phyloP scores from a whole-genome alignment of 1,139 yeast genomes.

The Pneumocystis jirovecii region DNA sequence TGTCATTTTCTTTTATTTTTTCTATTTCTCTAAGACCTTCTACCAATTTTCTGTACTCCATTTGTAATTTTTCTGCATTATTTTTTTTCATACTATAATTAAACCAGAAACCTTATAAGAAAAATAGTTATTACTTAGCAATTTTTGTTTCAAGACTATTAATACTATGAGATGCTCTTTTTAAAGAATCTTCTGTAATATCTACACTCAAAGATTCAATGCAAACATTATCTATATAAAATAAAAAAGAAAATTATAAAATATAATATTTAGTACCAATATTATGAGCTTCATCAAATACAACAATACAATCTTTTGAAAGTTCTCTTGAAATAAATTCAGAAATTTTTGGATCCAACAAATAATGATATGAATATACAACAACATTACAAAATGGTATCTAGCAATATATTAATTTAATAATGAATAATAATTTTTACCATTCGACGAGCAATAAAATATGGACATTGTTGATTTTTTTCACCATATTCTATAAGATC shows the following conservation, averaged over 20 bases:
- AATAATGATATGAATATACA: constrained; percentile 89
- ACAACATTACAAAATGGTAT: constrained; percentile 86
- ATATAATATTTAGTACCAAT: constrained; percentile 32
- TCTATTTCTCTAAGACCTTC: constrained; percentile 77
- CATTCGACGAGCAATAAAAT: constrained; percentile 96
- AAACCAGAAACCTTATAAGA: not conserved
- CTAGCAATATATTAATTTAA: not conserved
- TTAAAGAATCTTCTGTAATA: constrained; percentile 66
- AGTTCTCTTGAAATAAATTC: constrained; percentile 86
- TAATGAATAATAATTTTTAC: not conserved
- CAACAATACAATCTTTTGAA: constrained; percentile 82
- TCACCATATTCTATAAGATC: constrained; percentile 64
- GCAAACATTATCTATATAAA: constrained; percentile 57
- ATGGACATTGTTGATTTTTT: constrained; percentile 74
- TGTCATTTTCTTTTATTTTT: constrained; percentile 56
- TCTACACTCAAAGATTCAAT: constrained; percentile 88
- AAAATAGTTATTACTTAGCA: constrained; percentile 31
- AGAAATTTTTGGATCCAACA: constrained; percentile 91
- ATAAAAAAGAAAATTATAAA: not conserved
- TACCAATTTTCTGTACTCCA: constrained; percentile 81
- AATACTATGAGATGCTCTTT: constrained; percentile 71
- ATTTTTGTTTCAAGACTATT: constrained; percentile 57
- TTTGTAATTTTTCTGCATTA: constrained; percentile 70
- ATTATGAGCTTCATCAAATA: constrained; percentile 96
- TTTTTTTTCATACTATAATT: constrained; percentile 42